Evolutionary conservation across 2,329 filamentous ascomycete species (phyloP).

Genomic region (Fusarium begoniae): DNA sequence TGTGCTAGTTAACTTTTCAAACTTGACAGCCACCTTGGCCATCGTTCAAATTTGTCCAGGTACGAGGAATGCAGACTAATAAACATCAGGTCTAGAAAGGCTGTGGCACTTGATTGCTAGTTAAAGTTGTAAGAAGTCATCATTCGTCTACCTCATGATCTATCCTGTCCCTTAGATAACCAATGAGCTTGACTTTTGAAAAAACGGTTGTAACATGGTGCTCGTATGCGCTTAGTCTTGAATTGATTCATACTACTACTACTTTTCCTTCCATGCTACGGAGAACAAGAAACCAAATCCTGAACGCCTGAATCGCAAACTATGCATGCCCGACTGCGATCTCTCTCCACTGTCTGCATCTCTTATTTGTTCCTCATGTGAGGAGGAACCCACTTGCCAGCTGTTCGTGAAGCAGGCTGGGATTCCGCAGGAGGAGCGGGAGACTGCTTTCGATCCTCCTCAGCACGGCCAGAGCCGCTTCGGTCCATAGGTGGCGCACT

Average conservation of each 20-base stretch:
- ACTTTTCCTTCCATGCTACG: conserved; percentile 39
- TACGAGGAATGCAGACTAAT: conserved; percentile 26
- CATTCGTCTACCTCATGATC: conserved; percentile 8
- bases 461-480: conserved; percentile 53
- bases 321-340: conserved; percentile 37
- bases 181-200: conserved; percentile 2
- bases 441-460: conserved; percentile 50
- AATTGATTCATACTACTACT: conserved; percentile 42
- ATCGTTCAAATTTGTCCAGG: conserved; percentile 1
- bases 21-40: conserved; percentile 8
- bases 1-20: neutral
- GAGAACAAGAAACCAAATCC: conserved; percentile 48
- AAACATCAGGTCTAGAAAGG: neutral
- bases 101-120: conserved; percentile 6
- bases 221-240: conserved; percentile 41
- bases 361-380: conserved; percentile 49
- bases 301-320: conserved; percentile 50
- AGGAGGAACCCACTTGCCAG: conserved; percentile 69
- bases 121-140: conserved; percentile 8
- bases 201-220: conserved; percentile 33
- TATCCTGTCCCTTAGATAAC: conserved; percentile 14
- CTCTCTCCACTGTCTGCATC: conserved; percentile 28
- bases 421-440: conserved; percentile 57
- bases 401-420: conserved; percentile 61
- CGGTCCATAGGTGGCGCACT: conserved; percentile 56